Evolutionary conservation across 257 asterid species (phyloP).

Genomic region (Solanum appendiculatum): DNA sequence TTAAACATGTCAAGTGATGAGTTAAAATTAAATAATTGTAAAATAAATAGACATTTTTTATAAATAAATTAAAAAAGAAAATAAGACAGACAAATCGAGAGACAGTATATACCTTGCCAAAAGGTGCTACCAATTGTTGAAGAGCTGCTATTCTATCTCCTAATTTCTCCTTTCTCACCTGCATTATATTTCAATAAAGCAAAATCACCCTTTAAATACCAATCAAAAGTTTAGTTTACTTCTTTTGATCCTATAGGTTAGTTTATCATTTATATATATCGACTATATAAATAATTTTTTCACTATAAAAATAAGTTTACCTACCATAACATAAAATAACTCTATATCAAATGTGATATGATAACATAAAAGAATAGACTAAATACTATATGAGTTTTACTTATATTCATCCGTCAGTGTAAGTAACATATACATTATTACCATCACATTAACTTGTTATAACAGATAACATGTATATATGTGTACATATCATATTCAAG

Average conservation of each 20-base stretch:
- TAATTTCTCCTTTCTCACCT: constrained; percentile 88
- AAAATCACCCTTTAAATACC: neutral
- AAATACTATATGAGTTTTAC: neutral
- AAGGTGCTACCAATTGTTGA: constrained; percentile 91
- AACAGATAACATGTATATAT: neutral
- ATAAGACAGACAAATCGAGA: neutral
- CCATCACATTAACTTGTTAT: neutral
- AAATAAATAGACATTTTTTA: too few relatives aligned
- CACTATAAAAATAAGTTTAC: neutral
- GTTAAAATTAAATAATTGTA: too few relatives aligned
- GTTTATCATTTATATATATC: neutral
- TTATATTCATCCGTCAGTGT: neutral
- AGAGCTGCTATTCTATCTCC: constrained; percentile 93
- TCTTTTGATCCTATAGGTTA: neutral
- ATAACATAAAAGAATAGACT: neutral
- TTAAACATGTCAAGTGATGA: too few relatives aligned
- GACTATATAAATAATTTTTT: neutral
- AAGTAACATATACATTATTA: too few relatives aligned
- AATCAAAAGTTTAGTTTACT: neutral
- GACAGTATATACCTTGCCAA: constrained; percentile 53
- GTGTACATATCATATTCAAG: neutral
- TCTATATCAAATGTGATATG: neutral
- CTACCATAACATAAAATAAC: neutral
- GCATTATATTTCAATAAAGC: neutral
- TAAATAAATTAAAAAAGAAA: neutral